Evolutionary conservation across 2,329 filamentous ascomycete genomes (phyloP), one percentile per base, ranked within the genome.

Genomic region (Colletotrichum somersetense): DNA sequence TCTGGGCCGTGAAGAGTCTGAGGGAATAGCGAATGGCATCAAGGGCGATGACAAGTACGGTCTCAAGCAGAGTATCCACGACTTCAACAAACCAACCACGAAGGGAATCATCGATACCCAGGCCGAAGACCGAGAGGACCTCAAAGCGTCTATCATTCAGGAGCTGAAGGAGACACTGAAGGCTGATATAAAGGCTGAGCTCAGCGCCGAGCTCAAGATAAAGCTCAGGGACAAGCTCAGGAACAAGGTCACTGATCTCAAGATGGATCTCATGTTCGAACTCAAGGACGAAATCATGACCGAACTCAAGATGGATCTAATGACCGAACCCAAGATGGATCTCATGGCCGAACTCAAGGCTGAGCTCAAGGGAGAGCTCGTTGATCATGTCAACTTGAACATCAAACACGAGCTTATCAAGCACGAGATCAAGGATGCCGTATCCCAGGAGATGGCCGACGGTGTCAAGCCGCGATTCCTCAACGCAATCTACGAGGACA

Each of bases 21-120:
- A 23, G 2, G 10, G 3, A 12, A 7, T 2, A 3, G 8, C n/a
- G 8, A n/a, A 12, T 23, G 44, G 44, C 8, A 7, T 2, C 44
- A 20, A 46, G 44, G 18, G 7, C 10, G 18, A 11, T n/a, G 8
- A 7, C 4, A 20, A 48, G 46, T 2, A 18, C 20, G 46, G 10
- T 23, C 16, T 23, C 10, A 4, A 48, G 8, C 20, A 48, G 1
- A 12, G 23, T 7, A 5, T 1, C 20, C 1, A 23, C 20, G n/a
- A n/a, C 1, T 16, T 12, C 2, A 10, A 12, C 20, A 4, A 7
- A 10, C 3, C 8, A 20, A 48, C 5, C 46, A 12, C 46, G 4
- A 12, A 12, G 10, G 20, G 11, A 5, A 12, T 1, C 20, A 12
- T 8, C n/a, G 3, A n/a, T 0, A 12, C 8, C 1, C 20, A 23